Percentiles rank a stretch among this genome's conserved stretches.
These are phyloP conservation scores for Colletotrichum eleusines DNA, from an alignment of 2,329 filamentous ascomycete genomes.

Conservation along the genomic window DNA sequence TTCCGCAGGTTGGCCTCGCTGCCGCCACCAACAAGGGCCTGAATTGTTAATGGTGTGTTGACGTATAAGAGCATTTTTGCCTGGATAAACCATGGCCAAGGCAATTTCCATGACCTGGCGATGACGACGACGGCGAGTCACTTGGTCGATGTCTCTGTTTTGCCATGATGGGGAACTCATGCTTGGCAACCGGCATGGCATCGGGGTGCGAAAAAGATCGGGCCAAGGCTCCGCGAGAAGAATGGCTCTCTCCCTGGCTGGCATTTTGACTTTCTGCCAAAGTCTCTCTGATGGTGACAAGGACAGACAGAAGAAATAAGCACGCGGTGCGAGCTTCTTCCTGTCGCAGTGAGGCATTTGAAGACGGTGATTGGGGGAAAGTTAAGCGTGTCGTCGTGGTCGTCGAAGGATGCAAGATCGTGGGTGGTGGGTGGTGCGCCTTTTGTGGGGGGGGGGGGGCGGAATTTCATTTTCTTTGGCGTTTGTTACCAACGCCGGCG, in stretches of 20 bases:
- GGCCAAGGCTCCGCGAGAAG: not conserved
- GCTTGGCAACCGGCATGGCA: constrained; percentile 21
- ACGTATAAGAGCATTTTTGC: constrained; percentile 5
- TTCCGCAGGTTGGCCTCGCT: not conserved
- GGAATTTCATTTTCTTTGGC: constrained; percentile 23
- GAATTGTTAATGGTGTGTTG: constrained; percentile 24
- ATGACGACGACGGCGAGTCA: constrained; percentile 31
- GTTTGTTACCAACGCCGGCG: constrained; percentile 26
- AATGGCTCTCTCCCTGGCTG: constrained; percentile 9
- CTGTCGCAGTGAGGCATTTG: constrained; percentile 32
- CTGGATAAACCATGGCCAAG: constrained; percentile 7
- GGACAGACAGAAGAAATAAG: constrained; percentile 18
- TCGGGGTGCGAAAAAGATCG: constrained; percentile 1
- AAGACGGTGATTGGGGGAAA: constrained; percentile 33
- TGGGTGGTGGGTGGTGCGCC: constrained; percentile 30
- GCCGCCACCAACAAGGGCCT: not conserved
- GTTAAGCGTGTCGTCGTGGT: constrained; percentile 3
- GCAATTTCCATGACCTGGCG: not conserved
- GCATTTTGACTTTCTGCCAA: constrained; percentile 24
- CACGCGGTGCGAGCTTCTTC: constrained; percentile 27
- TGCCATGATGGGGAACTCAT: constrained; percentile 4
- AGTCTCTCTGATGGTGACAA: not conserved
- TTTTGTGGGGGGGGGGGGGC: too few relatives aligned
- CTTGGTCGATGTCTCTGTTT: constrained; percentile 20
- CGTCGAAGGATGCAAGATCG: constrained; percentile 24